A percentile compares a stretch with the other conserved stretches of the same genome.
phyloP scores from a whole-genome alignment of 176 grass and related monocot species.

The Microstegium vimineum region DNA sequence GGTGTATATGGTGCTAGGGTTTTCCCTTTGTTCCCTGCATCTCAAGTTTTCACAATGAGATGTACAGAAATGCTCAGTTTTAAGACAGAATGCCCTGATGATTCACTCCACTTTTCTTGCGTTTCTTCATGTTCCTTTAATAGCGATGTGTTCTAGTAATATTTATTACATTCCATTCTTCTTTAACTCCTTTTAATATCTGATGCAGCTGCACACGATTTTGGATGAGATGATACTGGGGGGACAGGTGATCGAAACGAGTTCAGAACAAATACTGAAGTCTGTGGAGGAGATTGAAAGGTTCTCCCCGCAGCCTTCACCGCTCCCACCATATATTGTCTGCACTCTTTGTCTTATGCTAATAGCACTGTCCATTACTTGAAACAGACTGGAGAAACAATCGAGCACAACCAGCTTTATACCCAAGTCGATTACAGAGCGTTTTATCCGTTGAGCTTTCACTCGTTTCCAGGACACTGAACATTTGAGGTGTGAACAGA shows the following conservation, averaged over 20 bases:
- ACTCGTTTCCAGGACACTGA: not conserved
- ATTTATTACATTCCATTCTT: no score
- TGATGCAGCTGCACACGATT: slow-evolving; percentile 79
- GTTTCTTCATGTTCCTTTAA: not conserved
- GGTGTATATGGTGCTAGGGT: not conserved
- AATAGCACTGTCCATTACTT: not conserved
- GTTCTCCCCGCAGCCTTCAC: slow-evolving; percentile 21
- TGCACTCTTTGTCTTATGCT: not conserved
- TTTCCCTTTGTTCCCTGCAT: not conserved
- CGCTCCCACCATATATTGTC: not conserved
- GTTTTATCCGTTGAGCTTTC: slow-evolving; percentile 56
- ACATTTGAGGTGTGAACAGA: not conserved
- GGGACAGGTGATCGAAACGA: slow-evolving; percentile 87
- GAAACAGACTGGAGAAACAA: slow-evolving; percentile 73
- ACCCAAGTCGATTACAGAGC: slow-evolving; percentile 65
- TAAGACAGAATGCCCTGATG: not conserved
- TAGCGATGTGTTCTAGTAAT: not conserved
- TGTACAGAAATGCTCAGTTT: not conserved
- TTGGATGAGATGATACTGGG: slow-evolving; percentile 96
- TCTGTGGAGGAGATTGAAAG: slow-evolving; percentile 71
- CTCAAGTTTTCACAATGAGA: not conserved
- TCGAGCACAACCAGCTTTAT: slow-evolving; percentile 69
- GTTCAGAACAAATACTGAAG: slow-evolving; percentile 69
- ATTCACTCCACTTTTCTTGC: not conserved
- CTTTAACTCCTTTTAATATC: not conserved